Conservation (phyloP, 257 asterid genomes). For the Vinca minor region DNA sequence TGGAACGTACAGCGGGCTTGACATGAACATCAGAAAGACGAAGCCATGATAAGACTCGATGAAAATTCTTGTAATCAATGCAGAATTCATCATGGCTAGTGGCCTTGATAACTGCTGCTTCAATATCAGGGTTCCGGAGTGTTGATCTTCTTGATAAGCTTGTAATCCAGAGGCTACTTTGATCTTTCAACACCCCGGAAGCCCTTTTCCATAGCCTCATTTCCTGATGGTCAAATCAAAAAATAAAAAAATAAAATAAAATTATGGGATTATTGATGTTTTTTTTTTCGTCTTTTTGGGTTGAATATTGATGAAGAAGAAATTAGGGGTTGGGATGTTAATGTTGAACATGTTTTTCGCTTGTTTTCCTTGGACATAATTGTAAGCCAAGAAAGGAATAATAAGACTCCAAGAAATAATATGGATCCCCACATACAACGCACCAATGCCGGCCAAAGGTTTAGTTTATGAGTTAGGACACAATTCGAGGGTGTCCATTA, state of each 20-base stretch:
- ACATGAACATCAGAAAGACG: constrained; percentile 56
- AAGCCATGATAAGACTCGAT: constrained; percentile 52
- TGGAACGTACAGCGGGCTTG: constrained; percentile 57
- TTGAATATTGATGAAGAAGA: no score
- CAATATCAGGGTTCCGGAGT: constrained; percentile 75
- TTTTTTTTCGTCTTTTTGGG: no score
- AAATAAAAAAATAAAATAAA: no score
- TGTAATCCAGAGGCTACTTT: constrained; percentile 54
- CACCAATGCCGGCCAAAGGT: constrained; percentile 3
- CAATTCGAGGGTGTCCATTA: no score
- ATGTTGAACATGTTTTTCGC: no score
- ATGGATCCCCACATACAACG: neutral
- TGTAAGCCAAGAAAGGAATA: no score
- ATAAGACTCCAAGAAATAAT: neutral
- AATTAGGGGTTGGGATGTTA: no score
- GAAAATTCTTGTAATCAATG: constrained; percentile 37
- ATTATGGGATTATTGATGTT: no score
- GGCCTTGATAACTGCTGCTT: constrained; percentile 63
- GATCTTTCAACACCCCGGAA: constrained; percentile 60
- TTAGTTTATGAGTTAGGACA: no score
- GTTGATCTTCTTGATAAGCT: constrained; percentile 46
- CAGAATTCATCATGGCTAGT: constrained; percentile 50
- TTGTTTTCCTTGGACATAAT: no score
- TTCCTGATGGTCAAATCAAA: constrained; percentile 13
- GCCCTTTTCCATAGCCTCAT: constrained; percentile 84